Conservation (phyloP, 371 early-diverging fungal genomes). For the Lichtheimia hyalospora region DNA sequence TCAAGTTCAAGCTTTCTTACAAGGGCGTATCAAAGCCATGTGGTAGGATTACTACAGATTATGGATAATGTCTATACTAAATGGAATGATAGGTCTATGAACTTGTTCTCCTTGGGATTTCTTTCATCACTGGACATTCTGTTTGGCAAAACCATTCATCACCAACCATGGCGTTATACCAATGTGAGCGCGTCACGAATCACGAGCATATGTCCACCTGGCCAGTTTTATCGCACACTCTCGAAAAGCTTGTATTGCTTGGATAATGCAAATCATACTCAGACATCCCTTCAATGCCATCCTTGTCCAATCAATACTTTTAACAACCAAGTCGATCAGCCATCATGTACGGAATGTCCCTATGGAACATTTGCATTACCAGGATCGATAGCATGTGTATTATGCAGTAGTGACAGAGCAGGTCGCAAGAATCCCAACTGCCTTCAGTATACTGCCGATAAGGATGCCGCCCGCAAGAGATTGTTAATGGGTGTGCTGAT, state of each 20-base stretch:
- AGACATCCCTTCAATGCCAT: conserved; percentile 26
- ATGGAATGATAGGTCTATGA: conserved; percentile 20
- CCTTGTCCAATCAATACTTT: conserved; percentile 31
- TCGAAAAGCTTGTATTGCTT: conserved; percentile 20
- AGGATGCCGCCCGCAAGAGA: conserved; percentile 8
- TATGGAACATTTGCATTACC: conserved; percentile 18
- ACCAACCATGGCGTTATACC: conserved; percentile 25
- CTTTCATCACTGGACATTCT: conserved; percentile 28
- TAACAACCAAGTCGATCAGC: conserved; percentile 26
- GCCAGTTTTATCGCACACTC: conserved; percentile 16
- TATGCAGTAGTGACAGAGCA: conserved; percentile 24
- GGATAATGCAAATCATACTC: conserved; percentile 10
- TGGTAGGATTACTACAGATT: conserved; percentile 16
- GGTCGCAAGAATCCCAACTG: conserved; percentile 15
- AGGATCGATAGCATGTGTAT: conserved; percentile 21
- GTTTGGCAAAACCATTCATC: conserved; percentile 12
- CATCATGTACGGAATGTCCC: conserved; percentile 29
- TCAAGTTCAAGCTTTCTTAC: conserved; percentile 26
- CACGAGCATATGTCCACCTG: conserved; percentile 17
- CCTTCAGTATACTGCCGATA: conserved; percentile 5
- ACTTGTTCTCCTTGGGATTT: conserved; percentile 31
- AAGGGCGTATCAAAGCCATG: conserved; percentile 19
- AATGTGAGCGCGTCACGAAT: conserved; percentile 15
- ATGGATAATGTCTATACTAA: too few species aligned
- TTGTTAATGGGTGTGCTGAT: conserved; percentile 30